These are phyloP conservation scores for Alternaria atra DNA, from an alignment of 2,329 filamentous ascomycete genomes.

Conservation along the genomic window DNA sequence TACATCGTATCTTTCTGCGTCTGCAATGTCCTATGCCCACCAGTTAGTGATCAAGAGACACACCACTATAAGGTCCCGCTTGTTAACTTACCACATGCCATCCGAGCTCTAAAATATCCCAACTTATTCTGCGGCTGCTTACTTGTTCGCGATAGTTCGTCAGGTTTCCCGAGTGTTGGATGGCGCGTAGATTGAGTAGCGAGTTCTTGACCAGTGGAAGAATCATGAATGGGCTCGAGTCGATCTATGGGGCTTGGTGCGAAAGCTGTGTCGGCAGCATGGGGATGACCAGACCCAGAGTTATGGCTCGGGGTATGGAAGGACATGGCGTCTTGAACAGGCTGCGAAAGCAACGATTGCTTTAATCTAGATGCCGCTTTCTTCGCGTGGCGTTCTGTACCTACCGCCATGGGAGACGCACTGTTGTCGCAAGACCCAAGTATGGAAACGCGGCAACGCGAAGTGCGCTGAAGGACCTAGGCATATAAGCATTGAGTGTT, in stretches of 20 bases:
- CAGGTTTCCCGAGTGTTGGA: constrained; percentile 46
- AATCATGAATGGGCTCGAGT: constrained; percentile 27
- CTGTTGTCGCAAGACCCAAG: constrained; percentile 39
- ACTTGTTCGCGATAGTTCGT: constrained; percentile 59
- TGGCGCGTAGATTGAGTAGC: constrained; percentile 49
- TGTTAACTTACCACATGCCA: constrained; percentile 85
- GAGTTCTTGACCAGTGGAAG: constrained; percentile 30
- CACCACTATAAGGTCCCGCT: neutral
- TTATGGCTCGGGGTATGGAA: constrained; percentile 41
- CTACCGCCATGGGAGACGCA: constrained; percentile 51
- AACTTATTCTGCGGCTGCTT: constrained; percentile 87
- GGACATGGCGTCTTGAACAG: constrained; percentile 48
- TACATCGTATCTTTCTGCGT: constrained; percentile 90
- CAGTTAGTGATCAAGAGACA: constrained; percentile 25
- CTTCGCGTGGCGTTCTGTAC: constrained; percentile 47
- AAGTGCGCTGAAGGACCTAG: constrained; percentile 43
- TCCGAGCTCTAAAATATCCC: constrained; percentile 92
- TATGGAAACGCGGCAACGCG: constrained; percentile 31
- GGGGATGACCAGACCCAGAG: constrained; percentile 36
- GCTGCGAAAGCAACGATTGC: constrained; percentile 43
- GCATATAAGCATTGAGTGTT: constrained; percentile 42
- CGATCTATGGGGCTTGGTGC: constrained; percentile 33
- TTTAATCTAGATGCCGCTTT: constrained; percentile 47
- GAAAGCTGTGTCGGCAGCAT: constrained; percentile 33
- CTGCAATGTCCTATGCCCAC: constrained; percentile 79